These are phyloP conservation scores for Elongisporangium prolatum DNA, from an alignment of 352 stramenopile genomes.

Conservation along the genomic window DNA sequence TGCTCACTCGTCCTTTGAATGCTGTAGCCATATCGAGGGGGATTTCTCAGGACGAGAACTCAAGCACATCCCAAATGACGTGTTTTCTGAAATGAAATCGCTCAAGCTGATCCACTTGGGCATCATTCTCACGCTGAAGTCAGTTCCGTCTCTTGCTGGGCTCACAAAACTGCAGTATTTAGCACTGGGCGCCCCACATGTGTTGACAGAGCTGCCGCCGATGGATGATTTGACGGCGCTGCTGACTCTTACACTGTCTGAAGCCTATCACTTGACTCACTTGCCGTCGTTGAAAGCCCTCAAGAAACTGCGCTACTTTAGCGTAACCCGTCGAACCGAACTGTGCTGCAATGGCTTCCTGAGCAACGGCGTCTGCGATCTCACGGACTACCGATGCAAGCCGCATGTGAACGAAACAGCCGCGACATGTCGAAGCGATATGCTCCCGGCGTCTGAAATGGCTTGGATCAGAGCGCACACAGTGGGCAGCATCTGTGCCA, in stretches of 20 bases:
- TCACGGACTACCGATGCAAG: constrained; percentile 26
- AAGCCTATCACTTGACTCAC: constrained; percentile 15
- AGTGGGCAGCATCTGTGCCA: constrained; percentile 3
- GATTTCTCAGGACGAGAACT: constrained; percentile 23
- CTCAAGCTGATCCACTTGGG: constrained; percentile 35
- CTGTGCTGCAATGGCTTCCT: constrained; percentile 35
- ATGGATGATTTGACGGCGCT: constrained; percentile 22
- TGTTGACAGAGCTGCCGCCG: constrained; percentile 21
- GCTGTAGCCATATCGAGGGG: constrained; percentile 25
- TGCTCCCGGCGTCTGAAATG: constrained; percentile 16
- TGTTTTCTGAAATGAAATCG: constrained; percentile 34
- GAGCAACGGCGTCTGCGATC: constrained; percentile 18
- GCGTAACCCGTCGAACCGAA: constrained; percentile 24
- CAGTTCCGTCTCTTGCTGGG: constrained; percentile 28
- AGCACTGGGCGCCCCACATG: constrained; percentile 14
- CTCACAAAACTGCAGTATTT: constrained; percentile 28
- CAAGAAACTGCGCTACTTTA: constrained; percentile 21
- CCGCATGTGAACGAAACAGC: constrained; percentile 12
- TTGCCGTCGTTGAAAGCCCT: constrained; percentile 16
- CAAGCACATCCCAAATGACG: constrained; percentile 19
- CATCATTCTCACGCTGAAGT: constrained; percentile 15
- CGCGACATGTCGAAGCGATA: constrained; percentile 17
- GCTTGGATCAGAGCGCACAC: constrained; percentile 2
- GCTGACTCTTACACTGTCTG: constrained; percentile 19
- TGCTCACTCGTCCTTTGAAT: neutral